A percentile compares a stretch with the other conserved stretches of the same genome.
Conservation (phyloP, 208 protist species). For the Trypanosoma boissoni region DNA sequence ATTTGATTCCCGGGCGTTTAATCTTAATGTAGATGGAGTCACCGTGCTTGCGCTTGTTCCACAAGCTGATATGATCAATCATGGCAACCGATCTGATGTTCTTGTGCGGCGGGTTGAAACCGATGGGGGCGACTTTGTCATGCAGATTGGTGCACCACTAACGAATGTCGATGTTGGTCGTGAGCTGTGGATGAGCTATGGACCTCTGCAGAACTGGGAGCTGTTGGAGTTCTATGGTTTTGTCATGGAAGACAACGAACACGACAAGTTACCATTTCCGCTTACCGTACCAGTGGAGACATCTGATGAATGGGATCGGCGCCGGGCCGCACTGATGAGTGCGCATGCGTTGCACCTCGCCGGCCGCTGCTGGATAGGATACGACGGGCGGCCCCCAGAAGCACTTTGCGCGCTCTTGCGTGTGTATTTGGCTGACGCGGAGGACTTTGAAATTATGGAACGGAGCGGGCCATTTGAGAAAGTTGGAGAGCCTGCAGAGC, state of each 20-base stretch:
- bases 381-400: conserved; percentile 46
- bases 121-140: conserved; percentile 71
- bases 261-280: conserved; percentile 85
- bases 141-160: conserved; percentile 72
- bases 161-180: conserved; percentile 47
- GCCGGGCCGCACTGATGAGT: conserved; percentile 40
- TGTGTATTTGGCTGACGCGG: conserved; percentile 60
- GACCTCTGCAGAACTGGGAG: conserved; percentile 92
- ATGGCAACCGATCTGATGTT: conserved; percentile 74
- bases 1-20: conserved; percentile 90
- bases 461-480: conserved; percentile 44
- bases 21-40: conserved; percentile 76
- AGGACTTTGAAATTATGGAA: conserved; percentile 73
- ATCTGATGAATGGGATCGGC: conserved; percentile 41
- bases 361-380: conserved; percentile 59
- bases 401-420: conserved; percentile 77
- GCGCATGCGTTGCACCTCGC: conserved; percentile 47
- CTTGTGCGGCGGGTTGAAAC: conserved; percentile 70
- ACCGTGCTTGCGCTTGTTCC: conserved; percentile 74
- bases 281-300: conserved; percentile 24
- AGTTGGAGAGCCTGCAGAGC: conserved; percentile 55
- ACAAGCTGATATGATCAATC: conserved; percentile 90
- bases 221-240: conserved; percentile 92
- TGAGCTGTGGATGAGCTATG: conserved; percentile 92
- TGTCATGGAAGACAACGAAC: conserved; percentile 68